Conservation (phyloP, 108 stramenopile species). For the Discostella pseudostelligera region DNA sequence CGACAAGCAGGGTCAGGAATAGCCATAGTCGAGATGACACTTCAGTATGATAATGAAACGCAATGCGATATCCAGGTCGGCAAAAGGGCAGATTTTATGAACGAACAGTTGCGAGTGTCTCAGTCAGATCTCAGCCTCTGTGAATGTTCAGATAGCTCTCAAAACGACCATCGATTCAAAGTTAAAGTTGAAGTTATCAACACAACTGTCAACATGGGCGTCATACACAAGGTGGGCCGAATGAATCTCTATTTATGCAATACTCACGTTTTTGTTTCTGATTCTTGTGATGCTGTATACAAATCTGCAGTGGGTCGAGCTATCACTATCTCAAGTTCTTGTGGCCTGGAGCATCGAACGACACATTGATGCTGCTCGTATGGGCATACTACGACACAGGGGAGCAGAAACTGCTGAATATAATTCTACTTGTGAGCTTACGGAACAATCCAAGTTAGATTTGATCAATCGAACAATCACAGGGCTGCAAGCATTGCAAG, state of each 20-base stretch:
- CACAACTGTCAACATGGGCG: conserved; percentile 60
- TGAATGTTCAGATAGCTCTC: background rate
- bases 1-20: conserved; percentile 62
- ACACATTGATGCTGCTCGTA: conserved; percentile 39
- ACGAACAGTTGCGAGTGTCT: conserved; percentile 3
- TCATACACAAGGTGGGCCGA: conserved; percentile 54
- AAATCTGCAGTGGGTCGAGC: conserved; percentile 37
- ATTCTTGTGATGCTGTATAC: background rate
- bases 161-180: conserved; percentile 25
- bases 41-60: conserved; percentile 37
- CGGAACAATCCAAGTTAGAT: conserved; percentile 9
- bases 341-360: conserved; percentile 63
- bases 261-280: background rate
- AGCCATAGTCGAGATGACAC: conserved; percentile 57
- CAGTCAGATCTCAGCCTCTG: conserved; percentile 19
- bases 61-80: conserved; percentile 15
- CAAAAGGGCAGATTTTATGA: background rate
- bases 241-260: background rate
- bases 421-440: background rate
- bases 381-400: conserved; percentile 13
- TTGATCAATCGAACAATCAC: conserved; percentile 48
- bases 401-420: background rate
- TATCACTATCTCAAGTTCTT: conserved; percentile 73
- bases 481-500: conserved; percentile 48
- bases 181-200: conserved; percentile 56